phyloP scores from a whole-genome alignment of 2,329 filamentous ascomycete genomes.

The Pyrenophora teres region DNA sequence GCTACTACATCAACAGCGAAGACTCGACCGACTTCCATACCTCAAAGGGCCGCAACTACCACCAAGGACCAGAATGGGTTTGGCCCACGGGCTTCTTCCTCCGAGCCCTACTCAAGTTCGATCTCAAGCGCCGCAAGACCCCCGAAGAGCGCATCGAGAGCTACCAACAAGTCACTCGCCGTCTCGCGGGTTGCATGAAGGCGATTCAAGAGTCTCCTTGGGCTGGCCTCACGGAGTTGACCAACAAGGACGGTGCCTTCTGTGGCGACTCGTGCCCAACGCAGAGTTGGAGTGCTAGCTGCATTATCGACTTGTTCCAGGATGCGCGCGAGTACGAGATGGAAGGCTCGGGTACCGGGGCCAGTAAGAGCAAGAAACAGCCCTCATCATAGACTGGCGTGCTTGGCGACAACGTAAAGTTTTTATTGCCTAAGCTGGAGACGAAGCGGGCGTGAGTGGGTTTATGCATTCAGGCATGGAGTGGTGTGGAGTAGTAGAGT shows the following conservation, averaged over 20 bases:
- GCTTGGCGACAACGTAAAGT: neutral
- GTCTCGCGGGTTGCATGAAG: slow-evolving; percentile 81
- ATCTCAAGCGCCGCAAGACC: slow-evolving; percentile 72
- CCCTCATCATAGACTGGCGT: neutral
- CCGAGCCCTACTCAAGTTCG: slow-evolving; percentile 87
- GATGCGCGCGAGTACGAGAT: slow-evolving; percentile 64
- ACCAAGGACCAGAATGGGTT: slow-evolving; percentile 96
- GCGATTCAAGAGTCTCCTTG: slow-evolving; percentile 80
- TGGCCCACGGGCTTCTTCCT: slow-evolving; percentile 98
- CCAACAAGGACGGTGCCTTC: slow-evolving; percentile 82
- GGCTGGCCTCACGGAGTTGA: slow-evolving; percentile 91
- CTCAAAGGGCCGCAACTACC: slow-evolving; percentile 93
- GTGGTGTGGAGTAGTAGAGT: neutral
- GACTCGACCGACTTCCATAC: slow-evolving; percentile 91
- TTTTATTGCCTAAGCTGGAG: neutral
- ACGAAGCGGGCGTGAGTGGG: no score
- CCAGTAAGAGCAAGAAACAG: neutral
- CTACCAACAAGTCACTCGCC: slow-evolving; percentile 90
- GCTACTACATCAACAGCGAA: slow-evolving; percentile 93
- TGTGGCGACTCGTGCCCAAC: slow-evolving; percentile 94
- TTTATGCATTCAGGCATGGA: neutral
- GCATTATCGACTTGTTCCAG: slow-evolving; percentile 94
- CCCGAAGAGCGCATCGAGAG: slow-evolving; percentile 76
- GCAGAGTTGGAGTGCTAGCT: slow-evolving; percentile 94
- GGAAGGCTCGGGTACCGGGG: neutral